Conservation (phyloP, 2,329 filamentous ascomycete species). For the Aphanocladium album region DNA sequence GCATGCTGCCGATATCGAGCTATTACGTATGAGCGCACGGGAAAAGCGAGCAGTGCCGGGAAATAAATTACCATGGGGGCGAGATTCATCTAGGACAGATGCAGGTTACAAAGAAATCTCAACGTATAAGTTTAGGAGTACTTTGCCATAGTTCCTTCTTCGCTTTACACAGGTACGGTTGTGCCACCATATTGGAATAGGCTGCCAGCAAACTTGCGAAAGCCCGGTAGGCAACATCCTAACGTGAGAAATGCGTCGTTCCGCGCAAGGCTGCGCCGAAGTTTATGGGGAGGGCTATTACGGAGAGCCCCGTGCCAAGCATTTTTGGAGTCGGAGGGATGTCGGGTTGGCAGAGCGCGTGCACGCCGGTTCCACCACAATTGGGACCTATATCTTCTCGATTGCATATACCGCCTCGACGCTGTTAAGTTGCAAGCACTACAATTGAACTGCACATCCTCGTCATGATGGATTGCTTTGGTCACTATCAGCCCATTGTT, state of each 20-base stretch:
- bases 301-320: background rate
- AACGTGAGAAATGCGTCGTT: background rate
- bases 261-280: background rate
- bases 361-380: background rate
- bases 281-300: background rate
- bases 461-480: background rate
- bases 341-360: background rate
- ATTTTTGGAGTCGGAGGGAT: background rate
- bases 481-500: background rate
- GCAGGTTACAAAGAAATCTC: background rate
- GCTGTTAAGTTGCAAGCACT: background rate
- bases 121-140: background rate
- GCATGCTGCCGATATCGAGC: too few relatives aligned
- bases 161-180: background rate
- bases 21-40: too few relatives aligned
- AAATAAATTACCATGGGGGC: too few relatives aligned
- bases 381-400: background rate
- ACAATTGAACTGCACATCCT: background rate
- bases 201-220: background rate
- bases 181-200: background rate
- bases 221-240: background rate
- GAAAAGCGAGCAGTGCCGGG: too few relatives aligned
- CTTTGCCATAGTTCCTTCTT: background rate
- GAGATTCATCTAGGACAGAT: background rate
- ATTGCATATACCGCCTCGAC: background rate